Conservation (phyloP, 148 eudicot genomes). For the Fallopia convolvulus region DNA sequence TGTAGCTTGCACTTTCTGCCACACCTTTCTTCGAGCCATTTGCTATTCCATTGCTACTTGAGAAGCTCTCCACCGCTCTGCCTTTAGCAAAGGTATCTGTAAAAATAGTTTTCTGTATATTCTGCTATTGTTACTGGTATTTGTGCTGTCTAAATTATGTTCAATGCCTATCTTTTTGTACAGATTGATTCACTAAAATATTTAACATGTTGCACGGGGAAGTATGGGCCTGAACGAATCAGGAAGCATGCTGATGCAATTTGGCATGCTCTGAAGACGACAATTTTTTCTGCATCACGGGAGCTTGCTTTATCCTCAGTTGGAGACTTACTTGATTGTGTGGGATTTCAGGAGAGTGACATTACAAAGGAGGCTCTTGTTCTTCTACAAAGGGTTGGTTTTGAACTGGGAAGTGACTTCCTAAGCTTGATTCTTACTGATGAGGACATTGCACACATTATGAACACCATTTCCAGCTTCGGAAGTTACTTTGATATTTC, state of each 20-base stretch:
- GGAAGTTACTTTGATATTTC: conserved; percentile 33
- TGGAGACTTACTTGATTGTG: conserved; percentile 21
- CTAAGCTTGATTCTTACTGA: conserved; percentile 51
- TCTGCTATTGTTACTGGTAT: not conserved
- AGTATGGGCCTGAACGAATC: conserved; percentile 67
- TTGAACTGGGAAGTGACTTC: conserved; percentile 33
- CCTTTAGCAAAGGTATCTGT: conserved; percentile 71
- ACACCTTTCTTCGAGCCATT: conserved; percentile 83
- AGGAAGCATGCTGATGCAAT: conserved; percentile 51
- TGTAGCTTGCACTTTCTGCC: conserved; percentile 75
- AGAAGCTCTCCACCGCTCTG: conserved; percentile 76
- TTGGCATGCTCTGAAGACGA: conserved; percentile 60
- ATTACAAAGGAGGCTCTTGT: conserved; percentile 54
- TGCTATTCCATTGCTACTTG: conserved; percentile 77
- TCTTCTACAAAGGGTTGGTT: conserved; percentile 58
- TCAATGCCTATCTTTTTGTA: not conserved
- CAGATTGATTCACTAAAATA: conserved; percentile 87
- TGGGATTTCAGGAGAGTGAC: conserved; percentile 51
- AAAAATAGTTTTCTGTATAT: not conserved
- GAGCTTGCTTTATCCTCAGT: conserved; percentile 26
- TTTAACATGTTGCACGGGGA: conserved; percentile 59
- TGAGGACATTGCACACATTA: conserved; percentile 39
- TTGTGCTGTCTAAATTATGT: conserved; percentile 11
- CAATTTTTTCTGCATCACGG: conserved; percentile 27
- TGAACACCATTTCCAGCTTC: conserved; percentile 33